Conservation (phyloP, 768 basidiomycete species). For the Piloderma croceum region DNA sequence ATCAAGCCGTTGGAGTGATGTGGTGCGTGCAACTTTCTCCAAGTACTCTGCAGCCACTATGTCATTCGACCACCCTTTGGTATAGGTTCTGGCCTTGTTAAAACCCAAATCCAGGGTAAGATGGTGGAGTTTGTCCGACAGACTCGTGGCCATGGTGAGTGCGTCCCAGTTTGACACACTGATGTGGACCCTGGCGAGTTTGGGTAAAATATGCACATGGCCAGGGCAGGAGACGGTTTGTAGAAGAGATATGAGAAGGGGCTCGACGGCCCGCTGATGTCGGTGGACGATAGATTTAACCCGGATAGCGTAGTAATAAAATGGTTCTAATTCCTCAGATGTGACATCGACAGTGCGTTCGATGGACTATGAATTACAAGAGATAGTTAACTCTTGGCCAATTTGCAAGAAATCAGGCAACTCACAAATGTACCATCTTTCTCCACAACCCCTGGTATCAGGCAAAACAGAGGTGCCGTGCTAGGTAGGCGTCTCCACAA, state of each 20-base stretch:
- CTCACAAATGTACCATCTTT: constrained; percentile 32
- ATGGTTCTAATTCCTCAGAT: too few species aligned
- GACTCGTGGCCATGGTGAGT: not conserved
- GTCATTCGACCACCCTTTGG: not conserved
- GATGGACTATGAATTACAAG: too few species aligned
- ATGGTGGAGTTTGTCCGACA: not conserved
- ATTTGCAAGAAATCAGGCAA: too few species aligned
- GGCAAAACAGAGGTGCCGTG: constrained; percentile 34
- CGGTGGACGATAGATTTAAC: not conserved
- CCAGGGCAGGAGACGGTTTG: not conserved
- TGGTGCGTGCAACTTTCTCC: not conserved
- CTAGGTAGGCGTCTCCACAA: constrained; percentile 41
- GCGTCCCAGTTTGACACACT: not conserved
- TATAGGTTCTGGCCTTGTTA: too few species aligned
- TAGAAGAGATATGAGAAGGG: not conserved
- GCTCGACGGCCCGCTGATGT: not conserved
- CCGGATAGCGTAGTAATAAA: constrained; percentile 8
- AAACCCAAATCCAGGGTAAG: not conserved
- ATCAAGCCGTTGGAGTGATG: not conserved
- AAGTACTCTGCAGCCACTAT: not conserved
- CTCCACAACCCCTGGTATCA: constrained; percentile 28
- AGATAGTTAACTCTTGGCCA: too few species aligned
- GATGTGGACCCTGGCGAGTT: not conserved
- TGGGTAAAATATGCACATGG: not conserved
- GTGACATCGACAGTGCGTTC: too few species aligned